Evolutionary conservation across 2,329 filamentous ascomycete genomes (phyloP).

Genomic region (Diaporthe sp.): DNA sequence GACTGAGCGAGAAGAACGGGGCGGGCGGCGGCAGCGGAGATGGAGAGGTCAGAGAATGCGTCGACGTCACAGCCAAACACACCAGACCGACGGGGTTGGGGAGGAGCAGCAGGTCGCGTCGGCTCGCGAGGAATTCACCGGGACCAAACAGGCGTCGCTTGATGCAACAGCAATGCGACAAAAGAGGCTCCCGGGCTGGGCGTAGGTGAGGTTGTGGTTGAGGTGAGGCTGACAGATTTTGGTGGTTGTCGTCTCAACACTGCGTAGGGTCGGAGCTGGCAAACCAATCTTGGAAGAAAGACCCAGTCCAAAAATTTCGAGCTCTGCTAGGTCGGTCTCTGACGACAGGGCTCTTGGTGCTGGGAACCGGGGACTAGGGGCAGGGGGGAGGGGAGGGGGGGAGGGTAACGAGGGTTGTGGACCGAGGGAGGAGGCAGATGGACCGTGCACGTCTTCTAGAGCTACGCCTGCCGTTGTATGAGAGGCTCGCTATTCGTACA

Average conservation of each 20-base stretch:
- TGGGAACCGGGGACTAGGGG: not conserved
- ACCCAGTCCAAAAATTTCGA: constrained; percentile 40
- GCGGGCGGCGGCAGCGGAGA: constrained; percentile 32
- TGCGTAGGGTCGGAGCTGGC: constrained; percentile 22
- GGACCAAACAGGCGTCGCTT: constrained; percentile 6
- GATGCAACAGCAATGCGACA: constrained; percentile 4
- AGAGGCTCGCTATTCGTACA: no score
- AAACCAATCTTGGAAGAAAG: constrained; percentile 28
- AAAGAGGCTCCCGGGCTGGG: constrained; percentile 20
- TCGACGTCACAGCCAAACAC: constrained; percentile 42
- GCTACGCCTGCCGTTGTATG: not conserved
- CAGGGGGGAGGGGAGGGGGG: not conserved
- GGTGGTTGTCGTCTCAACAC: constrained; percentile 28
- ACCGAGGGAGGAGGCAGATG: constrained; percentile 3
- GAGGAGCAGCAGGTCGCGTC: constrained; percentile 15
- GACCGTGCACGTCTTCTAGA: constrained; percentile 22
- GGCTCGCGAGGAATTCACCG: constrained; percentile 22
- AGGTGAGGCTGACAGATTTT: constrained; percentile 35
- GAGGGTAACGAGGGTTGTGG: not conserved
- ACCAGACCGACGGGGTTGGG: constrained; percentile 27
- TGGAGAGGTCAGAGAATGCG: constrained; percentile 43
- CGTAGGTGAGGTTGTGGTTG: constrained; percentile 6
- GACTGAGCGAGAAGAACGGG: not conserved
- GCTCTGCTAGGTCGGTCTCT: constrained; percentile 37
- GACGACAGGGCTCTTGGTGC: constrained; percentile 36